A percentile compares a stretch with the other conserved stretches of the same genome.
These are phyloP conservation scores for Candida oleophila DNA, from an alignment of 805 yeast genomes.

Conservation along the genomic window DNA sequence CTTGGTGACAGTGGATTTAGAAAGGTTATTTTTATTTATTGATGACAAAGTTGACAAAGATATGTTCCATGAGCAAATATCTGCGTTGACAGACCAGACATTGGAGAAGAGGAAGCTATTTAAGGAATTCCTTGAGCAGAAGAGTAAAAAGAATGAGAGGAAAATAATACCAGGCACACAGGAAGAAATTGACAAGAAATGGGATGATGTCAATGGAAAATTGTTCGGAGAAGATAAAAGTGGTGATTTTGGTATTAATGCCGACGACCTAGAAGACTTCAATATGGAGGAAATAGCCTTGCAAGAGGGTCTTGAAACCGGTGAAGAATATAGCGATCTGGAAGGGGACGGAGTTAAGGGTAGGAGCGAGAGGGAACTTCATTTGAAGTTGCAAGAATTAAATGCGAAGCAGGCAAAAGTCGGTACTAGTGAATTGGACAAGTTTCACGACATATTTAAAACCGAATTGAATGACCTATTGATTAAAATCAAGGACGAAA, in stretches of 20 bases:
- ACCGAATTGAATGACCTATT: conserved; percentile 8
- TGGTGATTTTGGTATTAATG: conserved; percentile 12
- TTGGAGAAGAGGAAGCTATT: conserved; percentile 37
- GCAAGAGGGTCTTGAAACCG: background rate
- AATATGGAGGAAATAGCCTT: conserved; percentile 23
- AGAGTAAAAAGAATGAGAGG: conserved; percentile 19
- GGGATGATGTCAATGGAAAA: conserved; percentile 44
- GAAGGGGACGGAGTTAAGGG: conserved; percentile 13
- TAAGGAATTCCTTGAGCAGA: conserved; percentile 28
- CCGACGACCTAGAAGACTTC: conserved; percentile 44
- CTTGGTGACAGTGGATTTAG: conserved; percentile 46
- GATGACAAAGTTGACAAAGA: conserved; percentile 25
- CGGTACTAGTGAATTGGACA: conserved; percentile 33
- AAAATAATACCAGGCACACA: conserved; percentile 9
- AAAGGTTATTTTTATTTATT: conserved; percentile 12
- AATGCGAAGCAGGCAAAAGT: conserved; percentile 11
- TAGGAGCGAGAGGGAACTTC: conserved; percentile 11
- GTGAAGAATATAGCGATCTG: background rate
- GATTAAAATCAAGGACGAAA: background rate
- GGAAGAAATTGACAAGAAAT: conserved; percentile 31
- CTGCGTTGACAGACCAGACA: conserved; percentile 35
- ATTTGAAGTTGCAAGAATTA: conserved; percentile 12
- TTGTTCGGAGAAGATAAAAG: conserved; percentile 17
- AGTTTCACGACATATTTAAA: conserved; percentile 18
- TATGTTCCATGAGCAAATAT: conserved; percentile 37